Percentiles rank a stretch among this genome's conserved stretches.
These are phyloP conservation scores for Cordyceps farinosa DNA, from an alignment of 2,329 filamentous ascomycete species.

Conservation along the genomic window DNA sequence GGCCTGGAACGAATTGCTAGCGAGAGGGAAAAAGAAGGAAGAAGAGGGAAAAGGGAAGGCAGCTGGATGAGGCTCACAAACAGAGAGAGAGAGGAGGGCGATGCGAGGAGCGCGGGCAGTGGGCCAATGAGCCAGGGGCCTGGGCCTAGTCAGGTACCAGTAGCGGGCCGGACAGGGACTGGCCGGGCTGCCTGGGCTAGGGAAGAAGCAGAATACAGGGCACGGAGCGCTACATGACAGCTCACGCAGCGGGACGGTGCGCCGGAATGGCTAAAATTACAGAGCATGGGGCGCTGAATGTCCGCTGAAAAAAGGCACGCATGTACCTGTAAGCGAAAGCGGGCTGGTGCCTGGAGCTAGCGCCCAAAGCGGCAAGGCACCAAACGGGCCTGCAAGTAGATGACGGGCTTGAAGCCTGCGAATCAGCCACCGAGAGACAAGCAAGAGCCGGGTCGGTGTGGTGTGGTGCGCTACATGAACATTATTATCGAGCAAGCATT, in stretches of 20 bases:
- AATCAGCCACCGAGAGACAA: background rate
- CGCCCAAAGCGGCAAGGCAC: constrained; percentile 3
- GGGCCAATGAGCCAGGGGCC: background rate
- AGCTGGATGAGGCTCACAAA: constrained; percentile 9
- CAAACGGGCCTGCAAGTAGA: background rate
- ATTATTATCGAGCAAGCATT: too few relatives aligned
- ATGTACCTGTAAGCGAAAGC: background rate
- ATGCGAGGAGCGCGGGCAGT: background rate
- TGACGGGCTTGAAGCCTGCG: background rate
- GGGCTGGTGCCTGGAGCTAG: constrained; percentile 15
- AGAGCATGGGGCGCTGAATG: background rate
- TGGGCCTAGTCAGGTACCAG: constrained; percentile 4
- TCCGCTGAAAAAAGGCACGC: background rate
- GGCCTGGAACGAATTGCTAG: constrained; percentile 18
- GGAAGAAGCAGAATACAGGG: background rate
- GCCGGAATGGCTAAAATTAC: background rate
- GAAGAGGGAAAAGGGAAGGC: constrained; percentile 1
- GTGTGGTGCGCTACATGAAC: background rate
- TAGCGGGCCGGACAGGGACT: background rate
- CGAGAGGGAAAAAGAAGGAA: constrained; percentile 2
- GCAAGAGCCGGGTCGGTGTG: background rate
- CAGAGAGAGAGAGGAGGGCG: background rate
- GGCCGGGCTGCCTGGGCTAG: background rate
- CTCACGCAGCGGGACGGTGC: background rate
- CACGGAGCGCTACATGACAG: background rate